Evolutionary conservation across 108 stramenopile species (phyloP).

Genomic region (Craspedostauros australis): DNA sequence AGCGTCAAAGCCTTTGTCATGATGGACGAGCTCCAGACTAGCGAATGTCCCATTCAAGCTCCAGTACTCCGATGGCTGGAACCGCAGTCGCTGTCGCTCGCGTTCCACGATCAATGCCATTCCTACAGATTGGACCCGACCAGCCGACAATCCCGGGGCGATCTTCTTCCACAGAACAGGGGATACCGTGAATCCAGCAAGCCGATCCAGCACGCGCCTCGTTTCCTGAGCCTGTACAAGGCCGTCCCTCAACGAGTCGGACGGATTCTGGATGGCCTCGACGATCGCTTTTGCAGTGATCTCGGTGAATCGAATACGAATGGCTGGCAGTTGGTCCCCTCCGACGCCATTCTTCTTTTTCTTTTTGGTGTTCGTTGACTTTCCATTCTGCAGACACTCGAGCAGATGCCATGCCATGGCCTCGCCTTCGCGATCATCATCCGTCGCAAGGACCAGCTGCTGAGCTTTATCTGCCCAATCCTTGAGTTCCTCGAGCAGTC

Average conservation of each 20-base stretch:
- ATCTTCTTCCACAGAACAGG: slow-evolving; percentile 76
- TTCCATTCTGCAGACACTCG: slow-evolving; percentile 27
- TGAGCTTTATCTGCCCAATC: slow-evolving; percentile 14
- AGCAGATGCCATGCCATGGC: slow-evolving; percentile 85
- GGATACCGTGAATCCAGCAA: slow-evolving; percentile 67
- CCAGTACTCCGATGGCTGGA: slow-evolving; percentile 52
- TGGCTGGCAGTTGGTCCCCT: slow-evolving; percentile 19
- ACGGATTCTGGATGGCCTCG: slow-evolving; percentile 27
- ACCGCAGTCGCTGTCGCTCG: slow-evolving; percentile 60
- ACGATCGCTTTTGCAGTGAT: slow-evolving; percentile 56
- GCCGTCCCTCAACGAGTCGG: slow-evolving; percentile 24
- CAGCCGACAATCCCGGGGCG: slow-evolving; percentile 77
- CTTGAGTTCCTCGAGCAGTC: slow-evolving; percentile 21
- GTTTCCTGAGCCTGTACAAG: slow-evolving; percentile 77
- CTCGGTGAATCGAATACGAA: slow-evolving; percentile 72
- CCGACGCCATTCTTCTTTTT: too few relatives aligned
- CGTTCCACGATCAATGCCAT: slow-evolving; percentile 57
- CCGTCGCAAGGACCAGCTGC: slow-evolving; percentile 67
- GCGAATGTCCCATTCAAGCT: slow-evolving; percentile 34
- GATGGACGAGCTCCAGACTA: slow-evolving; percentile 1
- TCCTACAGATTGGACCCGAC: slow-evolving; percentile 70
- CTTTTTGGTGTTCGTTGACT: background rate
- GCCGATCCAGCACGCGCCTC: slow-evolving; percentile 58
- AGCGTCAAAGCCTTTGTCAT: slow-evolving; percentile 21
- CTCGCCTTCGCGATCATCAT: slow-evolving; percentile 87